phyloP scores from a whole-genome alignment of 352 stramenopile species.

The Phytophthora sp. region DNA sequence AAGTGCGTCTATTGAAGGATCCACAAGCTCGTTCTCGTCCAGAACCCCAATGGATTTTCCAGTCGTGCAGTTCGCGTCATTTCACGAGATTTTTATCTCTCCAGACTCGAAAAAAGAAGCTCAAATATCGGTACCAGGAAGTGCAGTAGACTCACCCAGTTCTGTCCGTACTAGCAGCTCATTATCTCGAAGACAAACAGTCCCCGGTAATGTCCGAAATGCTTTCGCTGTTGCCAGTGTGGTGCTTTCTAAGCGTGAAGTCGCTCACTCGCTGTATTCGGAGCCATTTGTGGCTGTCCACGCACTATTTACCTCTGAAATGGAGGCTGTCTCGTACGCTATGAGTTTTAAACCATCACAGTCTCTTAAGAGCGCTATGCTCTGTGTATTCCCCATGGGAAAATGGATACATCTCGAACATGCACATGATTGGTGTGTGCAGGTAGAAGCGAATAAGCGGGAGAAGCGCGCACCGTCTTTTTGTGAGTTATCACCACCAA shows the following conservation, averaged over 20 bases:
- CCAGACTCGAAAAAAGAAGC: neutral
- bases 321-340: constrained; percentile 53
- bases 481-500: neutral
- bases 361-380: constrained; percentile 53
- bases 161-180: constrained; percentile 6
- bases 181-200: constrained; percentile 13
- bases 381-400: constrained; percentile 59
- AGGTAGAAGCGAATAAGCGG: constrained; percentile 54
- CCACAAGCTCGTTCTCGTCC: constrained; percentile 18
- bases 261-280: constrained; percentile 43
- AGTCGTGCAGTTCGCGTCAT: constrained; percentile 41
- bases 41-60: neutral
- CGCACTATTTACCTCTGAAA: constrained; percentile 49
- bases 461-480: constrained; percentile 42
- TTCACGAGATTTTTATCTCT: constrained; percentile 38
- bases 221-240: constrained; percentile 63
- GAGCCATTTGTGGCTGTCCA: constrained; percentile 65
- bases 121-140: constrained; percentile 5
- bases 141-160: neutral
- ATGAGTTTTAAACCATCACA: constrained; percentile 40
- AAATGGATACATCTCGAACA: constrained; percentile 64
- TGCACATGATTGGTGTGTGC: constrained; percentile 70
- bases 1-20: constrained; percentile 14
- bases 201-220: neutral
- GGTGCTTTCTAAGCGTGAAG: constrained; percentile 57